Conservation (phyloP, 148 eudicot genomes). For the Vaccinium vitisidaea region DNA sequence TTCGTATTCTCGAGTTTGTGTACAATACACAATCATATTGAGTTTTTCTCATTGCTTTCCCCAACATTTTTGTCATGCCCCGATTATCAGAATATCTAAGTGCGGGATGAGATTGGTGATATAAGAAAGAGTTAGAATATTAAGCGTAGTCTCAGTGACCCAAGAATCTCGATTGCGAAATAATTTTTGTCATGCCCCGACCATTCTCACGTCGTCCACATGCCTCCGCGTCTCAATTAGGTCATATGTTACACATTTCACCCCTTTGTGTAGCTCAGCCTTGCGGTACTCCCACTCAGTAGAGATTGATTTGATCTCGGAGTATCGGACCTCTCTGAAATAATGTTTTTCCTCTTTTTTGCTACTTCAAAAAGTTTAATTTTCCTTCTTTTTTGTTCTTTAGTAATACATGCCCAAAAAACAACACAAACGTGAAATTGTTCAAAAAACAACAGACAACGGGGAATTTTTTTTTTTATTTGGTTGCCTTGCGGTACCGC, state of each 20-base stretch:
- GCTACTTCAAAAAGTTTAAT: no score
- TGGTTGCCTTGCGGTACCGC: no score
- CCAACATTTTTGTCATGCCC: neutral
- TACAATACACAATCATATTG: constrained; percentile 1
- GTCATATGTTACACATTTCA: neutral
- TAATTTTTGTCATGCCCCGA: constrained; percentile 2
- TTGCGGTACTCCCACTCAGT: neutral
- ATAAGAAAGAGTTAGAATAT: neutral
- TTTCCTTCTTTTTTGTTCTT: no score
- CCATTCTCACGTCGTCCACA: neutral
- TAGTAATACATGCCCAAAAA: no score
- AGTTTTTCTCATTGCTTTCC: constrained; percentile 10
- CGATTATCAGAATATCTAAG: neutral
- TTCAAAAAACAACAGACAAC: no score
- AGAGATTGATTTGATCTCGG: no score
- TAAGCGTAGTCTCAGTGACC: neutral
- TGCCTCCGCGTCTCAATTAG: neutral
- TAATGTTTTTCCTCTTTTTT: no score
- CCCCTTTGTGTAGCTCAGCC: neutral
- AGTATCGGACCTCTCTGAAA: no score
- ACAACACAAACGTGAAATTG: no score
- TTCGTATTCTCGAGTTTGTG: constrained; percentile 12
- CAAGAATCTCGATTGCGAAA: neutral
- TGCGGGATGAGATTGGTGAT: neutral
- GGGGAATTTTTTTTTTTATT: no score